Conservation (phyloP, 1,139 yeast species). For the Taphrina wiesneri region DNA sequence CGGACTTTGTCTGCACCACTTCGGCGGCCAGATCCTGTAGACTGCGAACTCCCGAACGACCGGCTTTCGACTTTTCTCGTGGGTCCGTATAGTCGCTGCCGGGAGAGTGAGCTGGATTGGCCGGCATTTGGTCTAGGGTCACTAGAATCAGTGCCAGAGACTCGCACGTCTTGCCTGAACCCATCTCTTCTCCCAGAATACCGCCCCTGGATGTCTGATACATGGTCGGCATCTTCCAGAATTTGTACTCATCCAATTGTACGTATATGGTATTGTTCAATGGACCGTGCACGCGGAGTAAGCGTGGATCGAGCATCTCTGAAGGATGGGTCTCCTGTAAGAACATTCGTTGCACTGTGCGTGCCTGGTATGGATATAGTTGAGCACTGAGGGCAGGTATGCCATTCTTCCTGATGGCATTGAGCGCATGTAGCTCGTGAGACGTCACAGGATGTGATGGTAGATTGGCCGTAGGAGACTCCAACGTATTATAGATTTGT, state of each 20-base stretch:
- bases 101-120: conserved; percentile 56
- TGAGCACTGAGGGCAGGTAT: conserved; percentile 53
- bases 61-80: conserved; percentile 31
- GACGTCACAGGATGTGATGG: background rate
- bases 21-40: conserved; percentile 52
- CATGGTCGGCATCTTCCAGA: conserved; percentile 48
- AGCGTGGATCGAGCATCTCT: conserved; percentile 52
- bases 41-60: conserved; percentile 39
- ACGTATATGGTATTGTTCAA: conserved; percentile 43
- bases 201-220: conserved; percentile 63
- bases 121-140: conserved; percentile 48
- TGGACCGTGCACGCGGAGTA: conserved; percentile 45
- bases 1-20: conserved; percentile 51
- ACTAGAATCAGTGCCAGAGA: conserved; percentile 62
- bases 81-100: conserved; percentile 33
- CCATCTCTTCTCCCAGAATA: conserved; percentile 75
- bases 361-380: conserved; percentile 59
- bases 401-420: background rate
- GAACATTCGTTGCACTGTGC: conserved; percentile 61
- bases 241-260: conserved; percentile 45
- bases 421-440: background rate
- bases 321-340: conserved; percentile 52
- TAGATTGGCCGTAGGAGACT: conserved; percentile 9
- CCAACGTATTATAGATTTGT: conserved; percentile 6
- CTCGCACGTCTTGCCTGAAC: conserved; percentile 68